phyloP scores from a whole-genome alignment of 441 rosid genomes.

The Aleurites moluccanus region DNA sequence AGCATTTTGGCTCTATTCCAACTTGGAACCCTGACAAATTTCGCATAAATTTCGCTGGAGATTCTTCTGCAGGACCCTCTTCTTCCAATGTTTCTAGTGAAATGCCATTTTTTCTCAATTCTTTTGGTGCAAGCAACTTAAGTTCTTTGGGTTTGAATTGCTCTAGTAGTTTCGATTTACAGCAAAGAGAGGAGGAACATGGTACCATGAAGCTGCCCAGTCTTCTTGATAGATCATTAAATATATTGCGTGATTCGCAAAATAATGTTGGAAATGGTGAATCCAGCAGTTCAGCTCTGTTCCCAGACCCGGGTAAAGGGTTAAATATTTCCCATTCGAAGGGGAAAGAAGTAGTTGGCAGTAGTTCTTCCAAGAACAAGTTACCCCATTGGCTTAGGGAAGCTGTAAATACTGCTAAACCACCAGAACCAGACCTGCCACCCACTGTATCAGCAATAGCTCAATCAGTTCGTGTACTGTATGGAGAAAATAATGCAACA shows the following conservation, averaged over 20 bases:
- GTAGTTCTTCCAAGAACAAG: conserved; percentile 67
- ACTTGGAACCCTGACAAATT: conserved; percentile 51
- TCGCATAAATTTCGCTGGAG: conserved; percentile 42
- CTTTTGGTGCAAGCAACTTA: conserved; percentile 67
- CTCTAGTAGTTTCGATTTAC: conserved; percentile 47
- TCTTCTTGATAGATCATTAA: conserved; percentile 63
- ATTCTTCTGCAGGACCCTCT: conserved; percentile 73
- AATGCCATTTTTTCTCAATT: conserved; percentile 71
- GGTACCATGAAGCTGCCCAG: conserved; percentile 51
- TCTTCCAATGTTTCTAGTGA: conserved; percentile 52
- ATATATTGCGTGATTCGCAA: conserved; percentile 44
- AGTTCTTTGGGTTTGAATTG: conserved; percentile 52
- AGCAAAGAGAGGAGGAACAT: conserved; percentile 53
- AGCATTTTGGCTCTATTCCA: conserved; percentile 59
- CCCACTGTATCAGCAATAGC: conserved; percentile 96
- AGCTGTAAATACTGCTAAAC: conserved; percentile 74
- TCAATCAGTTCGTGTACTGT: conserved; percentile 84
- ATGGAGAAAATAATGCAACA: conserved; percentile 73
- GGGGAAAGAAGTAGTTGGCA: conserved; percentile 72
- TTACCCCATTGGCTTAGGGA: conserved; percentile 99
- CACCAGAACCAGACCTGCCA: conserved; percentile 71
- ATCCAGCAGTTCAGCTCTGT: conserved; percentile 42
- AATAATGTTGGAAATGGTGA: conserved; percentile 55
- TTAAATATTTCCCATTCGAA: conserved; percentile 44
- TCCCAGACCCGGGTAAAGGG: conserved; percentile 40